These are phyloP conservation scores for Arabis alpina DNA, from an alignment of 345 rosid genomes.

Conservation along the genomic window DNA sequence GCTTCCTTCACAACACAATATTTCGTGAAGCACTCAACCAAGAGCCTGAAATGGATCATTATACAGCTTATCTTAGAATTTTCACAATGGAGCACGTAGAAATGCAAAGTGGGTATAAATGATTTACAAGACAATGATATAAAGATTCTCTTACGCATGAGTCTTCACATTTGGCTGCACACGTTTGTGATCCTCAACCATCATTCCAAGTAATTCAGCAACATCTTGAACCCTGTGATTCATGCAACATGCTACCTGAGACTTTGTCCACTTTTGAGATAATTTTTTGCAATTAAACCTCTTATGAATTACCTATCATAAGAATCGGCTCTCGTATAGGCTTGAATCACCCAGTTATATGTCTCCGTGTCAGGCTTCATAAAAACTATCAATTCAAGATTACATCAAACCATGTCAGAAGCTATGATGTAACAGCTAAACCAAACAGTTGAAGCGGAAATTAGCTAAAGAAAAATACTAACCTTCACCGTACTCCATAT, in stretches of 20 bases:
- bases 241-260: conserved; percentile 36
- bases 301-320: conserved; percentile 71
- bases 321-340: conserved; percentile 95
- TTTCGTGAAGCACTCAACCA: conserved; percentile 95
- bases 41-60: conserved; percentile 60
- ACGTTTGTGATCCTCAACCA: conserved; percentile 94
- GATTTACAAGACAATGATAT: conserved; percentile 14
- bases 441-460: conserved; percentile 16
- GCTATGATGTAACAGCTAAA: conserved; percentile 32
- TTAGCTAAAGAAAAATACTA: conserved; percentile 32
- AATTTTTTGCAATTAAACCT: conserved; percentile 1
- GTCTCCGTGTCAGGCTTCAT: conserved; percentile 97
- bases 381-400: conserved; percentile 55
- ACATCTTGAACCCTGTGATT: conserved; percentile 87
- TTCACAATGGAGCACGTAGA: neutral
- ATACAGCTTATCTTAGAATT: conserved; percentile 16
- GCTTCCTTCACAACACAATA: conserved; percentile 87
- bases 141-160: conserved; percentile 64
- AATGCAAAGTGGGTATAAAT: conserved; percentile 5
- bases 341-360: conserved; percentile 97
- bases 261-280: neutral
- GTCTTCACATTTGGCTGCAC: conserved; percentile 88
- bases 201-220: conserved; percentile 96
- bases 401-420: conserved; percentile 14
- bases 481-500: conserved; percentile 99